Evolutionary conservation across 139 green algal genomes (phyloP).

Genomic region (Chlamydomonas applanata): DNA sequence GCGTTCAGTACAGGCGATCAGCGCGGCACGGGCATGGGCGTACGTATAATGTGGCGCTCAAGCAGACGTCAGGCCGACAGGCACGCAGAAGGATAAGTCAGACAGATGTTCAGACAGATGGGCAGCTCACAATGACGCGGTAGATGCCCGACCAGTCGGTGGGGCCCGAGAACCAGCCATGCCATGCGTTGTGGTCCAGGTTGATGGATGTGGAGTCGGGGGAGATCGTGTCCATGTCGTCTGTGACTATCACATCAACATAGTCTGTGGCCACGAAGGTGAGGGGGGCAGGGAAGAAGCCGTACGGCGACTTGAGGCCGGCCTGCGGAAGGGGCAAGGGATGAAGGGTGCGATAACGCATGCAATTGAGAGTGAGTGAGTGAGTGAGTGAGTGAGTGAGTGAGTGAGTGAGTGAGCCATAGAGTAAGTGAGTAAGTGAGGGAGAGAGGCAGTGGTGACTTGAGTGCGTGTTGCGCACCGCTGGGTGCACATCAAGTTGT

Average conservation of each 20-base stretch:
- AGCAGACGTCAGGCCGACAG: not conserved
- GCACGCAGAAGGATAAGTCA: too few relatives aligned
- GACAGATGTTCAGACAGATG: not conserved
- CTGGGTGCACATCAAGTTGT: too few relatives aligned
- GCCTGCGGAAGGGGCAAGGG: too few relatives aligned
- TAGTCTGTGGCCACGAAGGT: not conserved
- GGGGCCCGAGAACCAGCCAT: conserved; percentile 6
- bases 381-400: too few relatives aligned
- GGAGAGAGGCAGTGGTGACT: too few relatives aligned
- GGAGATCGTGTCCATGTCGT: not conserved
- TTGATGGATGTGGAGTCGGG: not conserved
- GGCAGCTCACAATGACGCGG: not conserved
- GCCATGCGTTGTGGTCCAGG: conserved; percentile 15
- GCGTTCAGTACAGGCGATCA: too few relatives aligned
- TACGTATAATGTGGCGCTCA: not conserved
- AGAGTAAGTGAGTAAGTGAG: too few relatives aligned
- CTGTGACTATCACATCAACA: not conserved
- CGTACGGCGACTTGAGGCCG: not conserved
- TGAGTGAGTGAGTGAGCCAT: too few relatives aligned
- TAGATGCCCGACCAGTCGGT: not conserved
- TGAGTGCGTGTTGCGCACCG: too few relatives aligned
- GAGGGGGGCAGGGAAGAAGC: conserved; percentile 7
- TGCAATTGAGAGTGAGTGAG: too few relatives aligned
- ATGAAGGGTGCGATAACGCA: too few relatives aligned
- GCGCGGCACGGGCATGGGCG: not conserved